A percentile compares a stretch with the other conserved stretches of the same genome.
Evolutionary conservation across 495 filamentous ascomycete genomes (phyloP).

Genomic region (Hypomontagnella submonticulosa): DNA sequence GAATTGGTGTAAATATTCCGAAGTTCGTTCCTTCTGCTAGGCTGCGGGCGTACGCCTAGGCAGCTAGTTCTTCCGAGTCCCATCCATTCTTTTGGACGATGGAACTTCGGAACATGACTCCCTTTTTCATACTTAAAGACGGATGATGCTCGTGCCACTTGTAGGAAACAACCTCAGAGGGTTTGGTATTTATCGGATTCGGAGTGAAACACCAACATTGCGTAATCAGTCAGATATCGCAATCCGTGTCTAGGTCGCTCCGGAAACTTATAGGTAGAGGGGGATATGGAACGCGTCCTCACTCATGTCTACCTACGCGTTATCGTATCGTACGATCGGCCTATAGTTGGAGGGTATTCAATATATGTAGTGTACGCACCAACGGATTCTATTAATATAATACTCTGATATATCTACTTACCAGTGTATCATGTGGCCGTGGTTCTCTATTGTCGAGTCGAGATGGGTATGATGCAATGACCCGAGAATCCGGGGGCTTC

Average conservation of each 20-base stretch:
- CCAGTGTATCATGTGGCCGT: too few species aligned
- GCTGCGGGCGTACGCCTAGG: conserved; percentile 1
- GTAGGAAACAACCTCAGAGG: not conserved
- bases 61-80: conserved; percentile 6
- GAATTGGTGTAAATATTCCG: conserved; percentile 12
- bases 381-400: too few species aligned
- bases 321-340: conserved; percentile 6
- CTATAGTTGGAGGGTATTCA: too few species aligned
- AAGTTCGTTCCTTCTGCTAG: conserved; percentile 6
- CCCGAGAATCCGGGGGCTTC: conserved; percentile 1
- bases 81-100: conserved; percentile 1
- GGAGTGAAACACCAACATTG: too few species aligned
- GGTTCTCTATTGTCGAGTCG: not conserved
- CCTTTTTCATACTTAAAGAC: conserved; percentile 21
- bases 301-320: too few species aligned
- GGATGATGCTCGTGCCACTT: conserved; percentile 34
- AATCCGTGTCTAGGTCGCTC: not conserved
- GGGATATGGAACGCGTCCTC: too few species aligned
- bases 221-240: not conserved
- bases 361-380: too few species aligned
- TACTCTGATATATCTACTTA: too few species aligned
- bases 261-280: not conserved
- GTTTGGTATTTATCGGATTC: conserved; percentile 2
- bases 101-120: conserved; percentile 11
- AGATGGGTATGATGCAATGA: conserved; percentile 4